Evolutionary conservation across 768 basidiomycete genomes (phyloP).

Genomic region (Psilocybe subaeruginosa): DNA sequence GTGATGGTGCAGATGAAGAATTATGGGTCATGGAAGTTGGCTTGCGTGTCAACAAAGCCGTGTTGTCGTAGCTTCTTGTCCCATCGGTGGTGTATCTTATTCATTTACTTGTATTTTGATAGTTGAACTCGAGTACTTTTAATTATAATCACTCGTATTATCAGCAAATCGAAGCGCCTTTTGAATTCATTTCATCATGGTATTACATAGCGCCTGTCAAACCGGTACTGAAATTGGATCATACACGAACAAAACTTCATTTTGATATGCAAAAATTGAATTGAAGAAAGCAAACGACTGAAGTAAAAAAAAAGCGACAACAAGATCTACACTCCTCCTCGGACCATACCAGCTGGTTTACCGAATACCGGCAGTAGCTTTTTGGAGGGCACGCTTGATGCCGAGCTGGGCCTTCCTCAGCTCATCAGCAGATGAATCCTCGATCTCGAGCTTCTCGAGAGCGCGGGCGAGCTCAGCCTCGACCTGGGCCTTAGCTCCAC

Average conservation of each 20-base stretch:
- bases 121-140: no score
- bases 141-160: no score
- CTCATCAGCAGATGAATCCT: conserved; percentile 92
- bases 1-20: conserved; percentile 97
- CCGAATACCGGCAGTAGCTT: conserved; percentile 91
- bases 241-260: conserved; percentile 27
- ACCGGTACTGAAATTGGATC: conserved; percentile 27
- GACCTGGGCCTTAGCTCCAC: conserved; percentile 91
- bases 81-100: neutral
- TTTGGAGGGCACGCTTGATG: conserved; percentile 97
- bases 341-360: conserved; percentile 39
- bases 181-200: conserved; percentile 17
- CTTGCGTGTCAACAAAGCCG: conserved; percentile 71
- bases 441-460: conserved; percentile 97
- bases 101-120: neutral
- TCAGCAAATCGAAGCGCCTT: conserved; percentile 9
- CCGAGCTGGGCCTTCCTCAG: conserved; percentile 93
- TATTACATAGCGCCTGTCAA: conserved; percentile 18
- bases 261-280: conserved; percentile 30
- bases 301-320: conserved; percentile 20
- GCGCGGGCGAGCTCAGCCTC: conserved; percentile 98
- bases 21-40: conserved; percentile 91
- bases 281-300: conserved; percentile 21
- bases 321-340: conserved; percentile 24
- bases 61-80: conserved; percentile 31